Evolutionary conservation across 805 yeast species (phyloP).

Genomic region (Candida awuae): DNA sequence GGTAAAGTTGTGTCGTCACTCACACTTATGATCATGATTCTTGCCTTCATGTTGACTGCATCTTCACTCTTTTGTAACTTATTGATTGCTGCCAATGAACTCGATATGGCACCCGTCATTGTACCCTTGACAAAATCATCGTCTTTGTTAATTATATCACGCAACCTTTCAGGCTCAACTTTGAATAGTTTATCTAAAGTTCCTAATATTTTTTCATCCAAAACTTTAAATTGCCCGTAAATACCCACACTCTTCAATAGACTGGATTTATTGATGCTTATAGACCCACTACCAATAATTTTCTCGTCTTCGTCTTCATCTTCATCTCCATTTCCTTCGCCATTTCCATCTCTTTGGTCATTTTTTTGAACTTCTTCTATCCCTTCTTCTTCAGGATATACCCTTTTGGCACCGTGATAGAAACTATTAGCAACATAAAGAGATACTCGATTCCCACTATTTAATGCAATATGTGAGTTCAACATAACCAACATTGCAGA

Average conservation of each 20-base stretch:
- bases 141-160: slow-evolving; percentile 17
- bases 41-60: slow-evolving; percentile 46
- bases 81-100: slow-evolving; percentile 75
- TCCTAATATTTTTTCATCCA: slow-evolving; percentile 65
- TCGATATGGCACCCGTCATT: slow-evolving; percentile 71
- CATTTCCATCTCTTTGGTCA: not conserved
- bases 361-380: too few relatives aligned
- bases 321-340: not conserved
- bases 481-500: slow-evolving; percentile 65
- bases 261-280: slow-evolving; percentile 4
- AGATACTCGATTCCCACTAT: slow-evolving; percentile 77
- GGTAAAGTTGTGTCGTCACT: slow-evolving; percentile 70
- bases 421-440: slow-evolving; percentile 65
- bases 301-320: slow-evolving; percentile 4
- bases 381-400: slow-evolving; percentile 48
- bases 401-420: slow-evolving; percentile 48
- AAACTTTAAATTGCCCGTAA: slow-evolving; percentile 76
- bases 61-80: slow-evolving; percentile 47
- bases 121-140: slow-evolving; percentile 37
- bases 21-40: slow-evolving; percentile 55
- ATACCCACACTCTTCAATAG: slow-evolving; percentile 47
- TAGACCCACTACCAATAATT: slow-evolving; percentile 5
- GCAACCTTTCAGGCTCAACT: slow-evolving; percentile 23
- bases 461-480: slow-evolving; percentile 82
- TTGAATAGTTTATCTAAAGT: slow-evolving; percentile 44